A percentile compares a stretch with the other conserved stretches of the same genome.
These are phyloP conservation scores for Paratinospora sagittata DNA, from an alignment of 164 flowering plant species.

Conservation along the genomic window DNA sequence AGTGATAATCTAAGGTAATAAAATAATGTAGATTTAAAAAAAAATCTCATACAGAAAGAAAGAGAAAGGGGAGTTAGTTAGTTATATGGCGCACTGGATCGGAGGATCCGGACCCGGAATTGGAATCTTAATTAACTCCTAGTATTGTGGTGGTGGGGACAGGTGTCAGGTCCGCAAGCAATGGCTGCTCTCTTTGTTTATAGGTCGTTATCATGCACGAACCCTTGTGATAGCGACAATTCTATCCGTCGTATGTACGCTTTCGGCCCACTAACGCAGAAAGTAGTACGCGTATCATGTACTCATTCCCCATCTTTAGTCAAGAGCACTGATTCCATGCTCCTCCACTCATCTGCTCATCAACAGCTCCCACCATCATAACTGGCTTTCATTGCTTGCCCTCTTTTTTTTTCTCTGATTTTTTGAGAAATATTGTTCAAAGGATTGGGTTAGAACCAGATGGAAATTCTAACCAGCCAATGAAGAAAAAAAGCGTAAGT, in stretches of 20 bases:
- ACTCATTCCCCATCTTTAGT: background rate
- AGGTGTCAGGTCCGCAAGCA: background rate
- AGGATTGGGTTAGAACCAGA: too few species aligned
- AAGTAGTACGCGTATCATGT: background rate
- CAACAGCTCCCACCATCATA: background rate
- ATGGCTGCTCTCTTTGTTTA: background rate
- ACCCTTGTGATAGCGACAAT: background rate
- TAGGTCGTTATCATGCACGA: background rate
- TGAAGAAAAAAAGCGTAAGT: too few species aligned
- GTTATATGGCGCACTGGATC: background rate
- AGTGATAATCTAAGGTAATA: too few species aligned
- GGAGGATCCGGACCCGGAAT: background rate
- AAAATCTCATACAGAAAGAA: too few species aligned
- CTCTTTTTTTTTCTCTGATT: too few species aligned
- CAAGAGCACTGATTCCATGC: background rate
- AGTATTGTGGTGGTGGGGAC: background rate
- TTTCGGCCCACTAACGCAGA: slow-evolving; percentile 1
- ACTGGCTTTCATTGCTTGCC: background rate
- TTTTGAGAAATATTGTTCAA: too few species aligned
- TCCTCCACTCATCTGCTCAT: background rate
- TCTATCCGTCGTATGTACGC: background rate
- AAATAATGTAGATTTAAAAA: too few species aligned
- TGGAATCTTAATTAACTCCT: background rate
- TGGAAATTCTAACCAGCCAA: too few species aligned
- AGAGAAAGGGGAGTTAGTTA: background rate